phyloP scores from a whole-genome alignment of 2,329 filamentous ascomycete species.

The Fusarium humuli region DNA sequence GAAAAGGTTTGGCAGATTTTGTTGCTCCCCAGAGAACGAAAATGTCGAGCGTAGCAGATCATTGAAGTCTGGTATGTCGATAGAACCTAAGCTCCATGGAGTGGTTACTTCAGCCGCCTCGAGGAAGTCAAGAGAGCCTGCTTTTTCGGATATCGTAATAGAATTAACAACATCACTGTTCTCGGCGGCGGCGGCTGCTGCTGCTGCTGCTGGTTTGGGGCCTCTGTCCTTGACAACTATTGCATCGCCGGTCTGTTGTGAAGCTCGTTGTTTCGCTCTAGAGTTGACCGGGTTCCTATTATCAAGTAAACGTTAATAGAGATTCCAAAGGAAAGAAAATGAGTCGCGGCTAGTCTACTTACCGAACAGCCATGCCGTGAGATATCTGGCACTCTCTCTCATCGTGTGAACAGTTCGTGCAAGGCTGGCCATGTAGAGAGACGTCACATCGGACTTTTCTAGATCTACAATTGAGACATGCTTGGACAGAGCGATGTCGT shows the following conservation, averaged over 20 bases:
- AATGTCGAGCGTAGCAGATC: background rate
- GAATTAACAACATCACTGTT: background rate
- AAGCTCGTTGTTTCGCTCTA: constrained; percentile 2
- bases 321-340: background rate
- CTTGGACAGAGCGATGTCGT: background rate
- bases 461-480: constrained; percentile 1
- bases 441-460: constrained; percentile 9
- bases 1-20: background rate
- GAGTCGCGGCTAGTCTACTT: background rate
- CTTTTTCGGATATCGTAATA: background rate
- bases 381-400: background rate
- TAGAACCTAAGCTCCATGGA: background rate
- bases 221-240: background rate
- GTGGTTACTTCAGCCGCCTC: background rate
- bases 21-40: background rate
- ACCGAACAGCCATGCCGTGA: background rate
- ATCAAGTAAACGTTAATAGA: background rate
- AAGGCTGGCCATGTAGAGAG: background rate
- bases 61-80: background rate
- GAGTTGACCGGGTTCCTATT: background rate
- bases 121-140: background rate
- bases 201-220: background rate
- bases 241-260: background rate
- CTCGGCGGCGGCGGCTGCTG: background rate
- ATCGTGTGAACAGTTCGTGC: background rate